phyloP scores from a whole-genome alignment of 2,329 filamentous ascomycete genomes.

The Verticillium albo-atrum region DNA sequence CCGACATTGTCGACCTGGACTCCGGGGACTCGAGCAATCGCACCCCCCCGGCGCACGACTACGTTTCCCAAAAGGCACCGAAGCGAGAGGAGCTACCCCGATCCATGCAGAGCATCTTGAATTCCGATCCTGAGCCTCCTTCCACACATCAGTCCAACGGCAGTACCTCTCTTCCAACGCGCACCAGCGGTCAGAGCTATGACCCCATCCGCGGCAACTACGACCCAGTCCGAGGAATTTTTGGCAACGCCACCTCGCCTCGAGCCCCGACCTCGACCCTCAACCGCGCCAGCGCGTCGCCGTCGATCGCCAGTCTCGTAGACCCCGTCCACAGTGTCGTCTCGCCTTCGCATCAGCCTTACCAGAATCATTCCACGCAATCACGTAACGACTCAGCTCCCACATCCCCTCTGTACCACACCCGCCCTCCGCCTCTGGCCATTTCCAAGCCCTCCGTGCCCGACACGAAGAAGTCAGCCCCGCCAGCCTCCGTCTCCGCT shows the following conservation, averaged over 20 bases:
- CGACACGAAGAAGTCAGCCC: constrained; percentile 34
- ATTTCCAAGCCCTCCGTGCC: constrained; percentile 21
- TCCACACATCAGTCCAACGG: constrained; percentile 37
- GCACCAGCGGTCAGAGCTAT: constrained; percentile 77
- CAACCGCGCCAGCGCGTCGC: constrained; percentile 80
- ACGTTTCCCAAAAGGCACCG: constrained; percentile 36
- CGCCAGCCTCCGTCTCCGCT: constrained; percentile 25
- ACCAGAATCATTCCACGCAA: constrained; percentile 16
- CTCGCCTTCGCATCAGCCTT: constrained; percentile 26
- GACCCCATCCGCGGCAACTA: constrained; percentile 83
- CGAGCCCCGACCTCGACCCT: constrained; percentile 31
- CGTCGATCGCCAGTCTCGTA: constrained; percentile 86
- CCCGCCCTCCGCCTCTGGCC: constrained; percentile 26
- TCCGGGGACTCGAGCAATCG: constrained; percentile 9
- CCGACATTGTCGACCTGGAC: constrained; percentile 26
- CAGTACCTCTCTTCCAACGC: constrained; percentile 39
- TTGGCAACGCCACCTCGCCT: constrained; percentile 41
- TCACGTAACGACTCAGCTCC: constrained; percentile 34
- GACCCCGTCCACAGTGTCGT: constrained; percentile 51
- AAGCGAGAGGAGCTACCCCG: constrained; percentile 48
- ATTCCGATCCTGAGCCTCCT: constrained; percentile 42
- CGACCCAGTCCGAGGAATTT: constrained; percentile 52
- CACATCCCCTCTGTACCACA: constrained; percentile 36
- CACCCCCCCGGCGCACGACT: constrained; percentile 20
- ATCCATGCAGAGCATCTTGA: constrained; percentile 54